These are phyloP conservation scores for Paramecium sonneborni DNA, from an alignment of 73 alveolate genomes.

Conservation along the genomic window DNA sequence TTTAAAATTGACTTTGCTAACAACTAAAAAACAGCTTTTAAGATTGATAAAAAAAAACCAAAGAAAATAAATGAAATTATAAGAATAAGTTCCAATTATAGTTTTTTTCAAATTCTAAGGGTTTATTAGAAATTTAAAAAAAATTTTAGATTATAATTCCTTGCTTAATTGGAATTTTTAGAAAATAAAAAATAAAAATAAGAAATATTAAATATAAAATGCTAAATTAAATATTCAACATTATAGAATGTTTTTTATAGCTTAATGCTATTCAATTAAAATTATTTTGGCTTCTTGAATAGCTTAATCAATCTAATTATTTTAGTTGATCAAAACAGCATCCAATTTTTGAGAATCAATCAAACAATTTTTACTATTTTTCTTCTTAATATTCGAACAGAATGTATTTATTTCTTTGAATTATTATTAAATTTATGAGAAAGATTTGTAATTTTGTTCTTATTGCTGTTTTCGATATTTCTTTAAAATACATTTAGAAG, in stretches of 20 bases:
- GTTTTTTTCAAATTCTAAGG: not conserved
- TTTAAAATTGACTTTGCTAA: too few species aligned
- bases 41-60: too few species aligned
- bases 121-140: not conserved
- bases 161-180: not conserved
- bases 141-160: not conserved
- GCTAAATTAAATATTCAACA: not conserved
- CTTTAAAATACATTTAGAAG: not conserved
- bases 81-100: not conserved
- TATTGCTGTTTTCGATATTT: not conserved
- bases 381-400: not conserved
- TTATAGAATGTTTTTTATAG: not conserved
- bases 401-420: not conserved
- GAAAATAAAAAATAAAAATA: not conserved
- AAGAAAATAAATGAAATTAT: too few species aligned
- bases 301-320: not conserved
- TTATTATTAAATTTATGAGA: not conserved
- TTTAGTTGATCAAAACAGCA: not conserved
- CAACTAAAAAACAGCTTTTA: too few species aligned
- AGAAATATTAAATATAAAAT: not conserved
- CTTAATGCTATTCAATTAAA: not conserved
- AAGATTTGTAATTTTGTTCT: not conserved
- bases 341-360: not conserved
- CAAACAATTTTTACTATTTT: not conserved
- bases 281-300: not conserved